Evolutionary conservation across 805 yeast species (phyloP), one percentile per base, ranked within the genome.

Genomic region (Phaffomyces thermotolerans): DNA sequence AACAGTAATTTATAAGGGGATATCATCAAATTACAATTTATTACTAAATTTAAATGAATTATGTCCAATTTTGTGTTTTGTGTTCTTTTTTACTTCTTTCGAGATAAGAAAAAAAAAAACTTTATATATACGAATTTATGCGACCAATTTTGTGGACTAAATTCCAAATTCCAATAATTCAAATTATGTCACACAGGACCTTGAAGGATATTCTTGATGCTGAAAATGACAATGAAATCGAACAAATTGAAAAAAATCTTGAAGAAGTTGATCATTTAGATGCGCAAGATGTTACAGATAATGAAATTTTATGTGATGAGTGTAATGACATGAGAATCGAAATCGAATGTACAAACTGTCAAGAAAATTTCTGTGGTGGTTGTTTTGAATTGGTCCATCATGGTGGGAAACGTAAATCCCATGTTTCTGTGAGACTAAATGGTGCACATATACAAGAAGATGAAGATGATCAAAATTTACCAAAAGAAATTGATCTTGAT

Each of bases 271-370:
- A 49, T 17, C 53, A 45, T 29, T 44, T 42, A 22, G 52, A 50
- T 14, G 48, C 45, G 5, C 17, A 33, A 2, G 15, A 20, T 12
- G 35, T 20, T 20, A 24, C 9, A 5, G 60, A 52, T 32, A 68
- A 71, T 55, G 62, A 71, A 13, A 53, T 60, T 10, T 62, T 73
- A 35, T 84, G 93, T 60, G 70, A 78, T 15, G 91, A 84, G 51
- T 84, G 93, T 59, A 75, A 75, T 32, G 87, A 83, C 56, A 85
- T 80, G 78, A 81, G 85, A 18, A 66, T 75, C 4, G 86, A 81
- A 51, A 60, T 79, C n/a, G 59, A 66, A 32, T 84, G 93, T 60
- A 56, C 63, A 29, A 71, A 70, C 44, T 84, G 93, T 62, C 76
- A 73, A 34, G 91, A 84, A 53, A 68, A 68, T 14, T 84, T 80